These are phyloP conservation scores for Protomyces macrosporus DNA, from an alignment of 1,139 yeast genomes.

Conservation along the genomic window DNA sequence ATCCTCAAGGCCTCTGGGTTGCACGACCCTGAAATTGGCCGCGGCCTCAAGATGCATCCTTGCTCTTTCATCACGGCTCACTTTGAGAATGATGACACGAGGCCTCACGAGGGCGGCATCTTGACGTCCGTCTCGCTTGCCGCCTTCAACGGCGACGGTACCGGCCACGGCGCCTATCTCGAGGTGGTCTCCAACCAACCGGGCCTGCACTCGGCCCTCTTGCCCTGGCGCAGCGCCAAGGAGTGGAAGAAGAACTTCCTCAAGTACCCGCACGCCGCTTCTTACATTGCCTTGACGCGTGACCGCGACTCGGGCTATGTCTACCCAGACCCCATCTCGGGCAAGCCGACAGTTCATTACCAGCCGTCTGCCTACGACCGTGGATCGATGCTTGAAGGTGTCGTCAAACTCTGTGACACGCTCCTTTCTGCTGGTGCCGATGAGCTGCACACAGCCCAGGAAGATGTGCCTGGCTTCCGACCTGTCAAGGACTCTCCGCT, in stretches of 20 bases:
- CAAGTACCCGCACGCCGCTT: slow-evolving; percentile 44
- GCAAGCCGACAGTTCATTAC: slow-evolving; percentile 44
- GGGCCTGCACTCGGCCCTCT: slow-evolving; percentile 41
- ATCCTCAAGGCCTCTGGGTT: slow-evolving; percentile 51
- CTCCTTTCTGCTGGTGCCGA: slow-evolving; percentile 52
- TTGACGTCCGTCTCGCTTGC: slow-evolving; percentile 51
- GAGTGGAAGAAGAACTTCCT: slow-evolving; percentile 42
- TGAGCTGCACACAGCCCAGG: slow-evolving; percentile 42
- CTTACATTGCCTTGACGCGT: slow-evolving; percentile 49
- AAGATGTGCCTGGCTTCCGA: slow-evolving; percentile 43
- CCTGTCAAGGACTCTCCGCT: slow-evolving; percentile 45
- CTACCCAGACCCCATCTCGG: slow-evolving; percentile 41
- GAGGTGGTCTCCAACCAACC: slow-evolving; percentile 53
- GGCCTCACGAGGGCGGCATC: slow-evolving; percentile 46
- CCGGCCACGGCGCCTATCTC: slow-evolving; percentile 54
- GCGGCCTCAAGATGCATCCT: slow-evolving; percentile 54
- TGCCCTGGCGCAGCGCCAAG: slow-evolving; percentile 47
- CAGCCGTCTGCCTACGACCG: slow-evolving; percentile 45
- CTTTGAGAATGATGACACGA: slow-evolving; percentile 39
- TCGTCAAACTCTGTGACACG: slow-evolving; percentile 47
- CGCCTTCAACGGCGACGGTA: slow-evolving; percentile 52
- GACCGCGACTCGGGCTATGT: slow-evolving; percentile 48
- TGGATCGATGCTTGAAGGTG: slow-evolving; percentile 44
- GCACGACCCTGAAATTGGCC: slow-evolving; percentile 52
- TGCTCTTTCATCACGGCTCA: slow-evolving; percentile 46